Evolutionary conservation across 345 rosid species (phyloP).

Genomic region (Dipteronia dyeriana): DNA sequence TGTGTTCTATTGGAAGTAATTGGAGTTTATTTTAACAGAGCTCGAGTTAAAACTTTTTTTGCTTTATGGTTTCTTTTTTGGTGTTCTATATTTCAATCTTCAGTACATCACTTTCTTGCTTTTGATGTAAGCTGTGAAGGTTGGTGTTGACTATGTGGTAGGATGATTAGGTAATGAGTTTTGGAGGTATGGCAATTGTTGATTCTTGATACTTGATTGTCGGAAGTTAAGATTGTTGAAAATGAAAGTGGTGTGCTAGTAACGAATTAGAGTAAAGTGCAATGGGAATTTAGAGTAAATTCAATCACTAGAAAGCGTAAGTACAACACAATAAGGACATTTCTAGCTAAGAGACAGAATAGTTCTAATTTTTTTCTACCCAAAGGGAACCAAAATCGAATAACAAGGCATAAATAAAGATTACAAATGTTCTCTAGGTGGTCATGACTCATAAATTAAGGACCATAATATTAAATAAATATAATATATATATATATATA

Average conservation of each 20-base stretch:
- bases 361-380: background rate
- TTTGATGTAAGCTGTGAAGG: background rate
- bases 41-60: background rate
- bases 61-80: background rate
- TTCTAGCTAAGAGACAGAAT: background rate
- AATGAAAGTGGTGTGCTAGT: no score
- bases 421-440: background rate
- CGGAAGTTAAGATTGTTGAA: background rate
- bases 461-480: background rate
- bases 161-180: background rate
- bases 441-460: background rate
- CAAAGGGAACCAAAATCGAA: background rate
- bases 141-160: background rate
- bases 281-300: background rate
- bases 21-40: background rate
- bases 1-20: background rate
- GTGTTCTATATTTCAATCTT: background rate
- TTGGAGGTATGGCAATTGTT: background rate
- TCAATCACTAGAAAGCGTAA: background rate
- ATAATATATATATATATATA: no score
- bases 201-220: background rate
- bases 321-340: background rate
- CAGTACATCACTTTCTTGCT: background rate
- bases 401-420: background rate
- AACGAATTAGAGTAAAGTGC: background rate